Base-by-base conservation (phyloP, 495 filamentous ascomycete species). In the Lindgomyces ingoldianus region DNA sequence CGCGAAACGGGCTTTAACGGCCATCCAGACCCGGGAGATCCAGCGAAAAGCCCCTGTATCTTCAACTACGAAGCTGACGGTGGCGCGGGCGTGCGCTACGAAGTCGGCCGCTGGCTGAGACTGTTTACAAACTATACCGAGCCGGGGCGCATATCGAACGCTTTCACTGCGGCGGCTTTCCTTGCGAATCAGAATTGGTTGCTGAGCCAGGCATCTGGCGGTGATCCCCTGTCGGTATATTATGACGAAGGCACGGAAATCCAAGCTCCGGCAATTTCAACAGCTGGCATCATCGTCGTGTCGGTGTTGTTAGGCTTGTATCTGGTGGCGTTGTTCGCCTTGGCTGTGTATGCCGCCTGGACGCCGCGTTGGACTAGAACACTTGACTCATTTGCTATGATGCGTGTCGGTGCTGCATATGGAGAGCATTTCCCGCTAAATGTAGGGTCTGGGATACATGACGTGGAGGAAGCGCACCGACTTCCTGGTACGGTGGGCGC, bases 321-420 rank as follows among this genome's bases (percentile, higher is more conserved):
- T 26, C 36, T 74, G 4, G 1, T 61, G 21, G 30, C 26, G 3
- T 46, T 75, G 14, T 42, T 69, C 19, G 50, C 56, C 3, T 59
- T 76, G 25, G 57, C 72, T 1, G 19, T 73, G 16, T 76, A 75
- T 42, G 60, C 70, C 9, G 42, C 33, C 14, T 16, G 24, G 18
- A 24, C 46, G 18, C 58, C 53, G 29, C 50, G 64, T 2, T 75
- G 74, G 73, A 76, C 73, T 1, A 10, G 42, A 3, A 62, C 57
- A 8, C 64, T 76, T 0, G 71, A 76, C 52, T 18, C 64, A 19
- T 66, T 72, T n/a, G 68, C 65, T 1, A 76, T 75, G 73, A 54
- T 75, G 56, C 62, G 70, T 11, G 42, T 72, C 29, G 71, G 70
- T 4, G 73, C 73, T 24, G 67, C 67, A 8, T 29, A 54, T 3